Base-by-base conservation (phyloP, 2,329 filamentous ascomycete genomes). In the Fusarium kyushuense region DNA sequence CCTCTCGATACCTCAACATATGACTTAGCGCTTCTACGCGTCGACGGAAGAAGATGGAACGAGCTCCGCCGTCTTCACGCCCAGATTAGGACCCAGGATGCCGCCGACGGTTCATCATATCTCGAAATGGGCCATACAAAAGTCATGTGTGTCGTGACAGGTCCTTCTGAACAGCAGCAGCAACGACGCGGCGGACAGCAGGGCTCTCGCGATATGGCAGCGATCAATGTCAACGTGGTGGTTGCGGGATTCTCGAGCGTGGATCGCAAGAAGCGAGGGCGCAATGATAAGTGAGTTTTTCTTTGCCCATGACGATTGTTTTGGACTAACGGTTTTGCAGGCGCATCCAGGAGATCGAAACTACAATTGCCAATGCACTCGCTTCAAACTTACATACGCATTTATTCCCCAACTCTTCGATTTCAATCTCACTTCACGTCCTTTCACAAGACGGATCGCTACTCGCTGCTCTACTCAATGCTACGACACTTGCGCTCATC, bases 71-170 rank as follows among this genome's bases (percentile, higher is more conserved):
- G 93, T 10, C 87, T 97, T 51, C 89, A 93, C 76, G 95, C 92
- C 47, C 92, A 96, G 80, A 94, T 99, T 76, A 92, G 91, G 65
- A 97, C 94, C 2, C 96, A 97, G 80, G 91, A 94, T 63, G 91
- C 94, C 49, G 94, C 94, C 56, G 96, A 98, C 74, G 96, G 96
- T 35, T 97, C 92, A 43, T 93, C 91, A 65, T 97, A 97, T 80
- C 89, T 98, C 61, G 93, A 97, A 78, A 97, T 97, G 90, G 96
- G 96, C 74, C 97, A 98, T 81, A 99, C 96, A 23, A 96, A 97
- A 77, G 91, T 99, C 72, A 92, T 98, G 81, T 97, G 95, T 80
- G 93, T 94, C 25, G 90, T 99, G 47, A 89, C 90, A 3, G 96
- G 96, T 0, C 96, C 96, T 0, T 89, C 87, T 36, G 96, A 99